Conservation (phyloP, 108 stramenopile genomes). For the Pseudonitzschia pungens region DNA sequence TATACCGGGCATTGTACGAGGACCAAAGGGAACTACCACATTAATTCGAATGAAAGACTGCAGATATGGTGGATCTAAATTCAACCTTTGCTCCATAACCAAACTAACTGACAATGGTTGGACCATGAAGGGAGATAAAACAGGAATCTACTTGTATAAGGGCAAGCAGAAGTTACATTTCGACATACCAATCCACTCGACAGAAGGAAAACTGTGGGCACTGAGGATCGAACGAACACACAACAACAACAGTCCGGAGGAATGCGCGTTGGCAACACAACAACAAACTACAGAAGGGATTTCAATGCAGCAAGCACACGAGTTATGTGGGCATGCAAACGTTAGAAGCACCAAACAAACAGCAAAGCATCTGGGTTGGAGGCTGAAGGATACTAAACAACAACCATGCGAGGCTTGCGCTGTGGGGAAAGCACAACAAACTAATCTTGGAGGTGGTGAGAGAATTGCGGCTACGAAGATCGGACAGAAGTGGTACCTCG, state of each 20-base stretch:
- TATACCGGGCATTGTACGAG: neutral
- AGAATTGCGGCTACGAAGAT: no score
- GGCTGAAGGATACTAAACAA: no score
- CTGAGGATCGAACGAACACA: neutral
- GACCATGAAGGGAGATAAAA: conserved; percentile 26
- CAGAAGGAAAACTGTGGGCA: conserved; percentile 21
- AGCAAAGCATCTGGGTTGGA: no score
- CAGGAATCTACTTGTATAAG: neutral
- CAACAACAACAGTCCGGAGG: neutral
- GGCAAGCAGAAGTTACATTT: conserved; percentile 16
- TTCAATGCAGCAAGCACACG: no score
- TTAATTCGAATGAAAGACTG: neutral
- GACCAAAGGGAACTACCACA: neutral
- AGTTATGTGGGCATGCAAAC: no score
- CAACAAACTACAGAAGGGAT: no score
- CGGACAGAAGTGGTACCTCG: no score
- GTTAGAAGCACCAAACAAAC: no score
- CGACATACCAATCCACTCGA: conserved; percentile 36
- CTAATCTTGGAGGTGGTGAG: no score
- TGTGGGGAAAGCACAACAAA: no score
- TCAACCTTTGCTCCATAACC: conserved; percentile 35
- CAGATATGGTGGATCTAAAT: neutral
- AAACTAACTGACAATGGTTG: conserved; percentile 27
- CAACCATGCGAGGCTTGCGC: no score
- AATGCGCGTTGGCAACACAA: neutral